phyloP scores from a whole-genome alignment of 768 basidiomycete species.

The Boletus pseudo-olivaceus region DNA sequence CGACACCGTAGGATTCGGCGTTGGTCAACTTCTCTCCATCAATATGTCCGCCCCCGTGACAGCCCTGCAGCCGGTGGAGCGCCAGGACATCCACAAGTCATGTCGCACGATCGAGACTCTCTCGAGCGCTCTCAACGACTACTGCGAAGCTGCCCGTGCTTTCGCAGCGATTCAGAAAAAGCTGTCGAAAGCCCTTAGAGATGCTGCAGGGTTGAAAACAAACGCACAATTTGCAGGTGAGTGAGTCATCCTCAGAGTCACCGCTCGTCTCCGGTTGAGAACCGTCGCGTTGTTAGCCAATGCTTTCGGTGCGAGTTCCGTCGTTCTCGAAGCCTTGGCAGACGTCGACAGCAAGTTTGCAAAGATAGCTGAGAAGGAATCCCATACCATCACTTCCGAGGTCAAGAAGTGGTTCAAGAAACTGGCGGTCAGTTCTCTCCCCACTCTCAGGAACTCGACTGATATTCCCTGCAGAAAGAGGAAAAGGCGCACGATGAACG shows the following conservation, averaged over 20 bases:
- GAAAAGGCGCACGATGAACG: constrained; percentile 75
- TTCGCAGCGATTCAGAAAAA: constrained; percentile 70
- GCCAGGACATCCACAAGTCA: constrained; percentile 73
- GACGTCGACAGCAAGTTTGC: constrained; percentile 75
- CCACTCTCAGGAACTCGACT: neutral
- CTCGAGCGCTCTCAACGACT: constrained; percentile 65
- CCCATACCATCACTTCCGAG: constrained; percentile 57
- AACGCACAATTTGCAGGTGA: constrained; percentile 62
- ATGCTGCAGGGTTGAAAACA: constrained; percentile 57
- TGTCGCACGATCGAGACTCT: constrained; percentile 74
- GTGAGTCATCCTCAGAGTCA: constrained; percentile 14
- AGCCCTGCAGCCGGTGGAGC: constrained; percentile 46
- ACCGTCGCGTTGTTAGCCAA: constrained; percentile 44
- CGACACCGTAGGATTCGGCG: neutral
- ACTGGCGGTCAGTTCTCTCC: constrained; percentile 52
- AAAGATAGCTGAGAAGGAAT: constrained; percentile 73
- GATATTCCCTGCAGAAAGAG: constrained; percentile 55
- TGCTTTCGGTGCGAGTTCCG: constrained; percentile 61
- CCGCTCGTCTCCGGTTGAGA: neutral
- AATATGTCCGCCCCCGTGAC: constrained; percentile 11
- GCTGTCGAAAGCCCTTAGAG: constrained; percentile 65
- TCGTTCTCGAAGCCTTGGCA: constrained; percentile 63
- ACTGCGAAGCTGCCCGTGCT: constrained; percentile 65
- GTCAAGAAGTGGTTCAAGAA: constrained; percentile 88
- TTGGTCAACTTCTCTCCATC: neutral